These are phyloP conservation scores for Aquilaria malaccensis DNA, from an alignment of 345 rosid genomes.

Conservation along the genomic window DNA sequence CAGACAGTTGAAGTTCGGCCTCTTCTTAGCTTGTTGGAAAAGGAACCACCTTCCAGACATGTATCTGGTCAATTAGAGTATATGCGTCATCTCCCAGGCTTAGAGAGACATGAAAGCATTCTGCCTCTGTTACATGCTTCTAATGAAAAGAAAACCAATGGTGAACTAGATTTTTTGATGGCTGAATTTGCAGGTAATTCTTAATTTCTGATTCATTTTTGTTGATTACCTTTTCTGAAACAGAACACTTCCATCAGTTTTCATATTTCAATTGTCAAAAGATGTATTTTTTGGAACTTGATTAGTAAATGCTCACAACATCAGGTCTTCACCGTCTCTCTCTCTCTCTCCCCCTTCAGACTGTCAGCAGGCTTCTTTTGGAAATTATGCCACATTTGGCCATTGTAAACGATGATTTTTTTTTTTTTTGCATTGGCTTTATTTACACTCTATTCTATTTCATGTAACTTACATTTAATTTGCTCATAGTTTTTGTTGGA, in stretches of 20 bases:
- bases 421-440: no score
- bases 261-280: background rate
- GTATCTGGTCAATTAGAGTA: constrained; percentile 88
- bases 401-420: no score
- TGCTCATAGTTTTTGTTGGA: no score
- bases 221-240: constrained; percentile 2
- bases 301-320: background rate
- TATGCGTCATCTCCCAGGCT: constrained; percentile 71
- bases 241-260: background rate
- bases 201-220: background rate
- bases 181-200: constrained; percentile 88
- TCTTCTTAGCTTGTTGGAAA: constrained; percentile 93
- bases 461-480: no score
- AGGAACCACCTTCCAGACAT: constrained; percentile 88
- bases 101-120: constrained; percentile 90
- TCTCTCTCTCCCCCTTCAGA: no score
- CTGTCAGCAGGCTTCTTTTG: no score
- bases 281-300: constrained; percentile 3
- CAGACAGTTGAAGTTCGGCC: constrained; percentile 91
- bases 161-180: constrained; percentile 89
- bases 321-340: background rate
- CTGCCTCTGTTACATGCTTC: constrained; percentile 82
- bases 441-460: no score
- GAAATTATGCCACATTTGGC: no score
- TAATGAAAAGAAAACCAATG: constrained; percentile 81